Evolutionary conservation across 805 yeast species (phyloP), one percentile per base, ranked within the genome.

Genomic region (Starmerella cellae): DNA sequence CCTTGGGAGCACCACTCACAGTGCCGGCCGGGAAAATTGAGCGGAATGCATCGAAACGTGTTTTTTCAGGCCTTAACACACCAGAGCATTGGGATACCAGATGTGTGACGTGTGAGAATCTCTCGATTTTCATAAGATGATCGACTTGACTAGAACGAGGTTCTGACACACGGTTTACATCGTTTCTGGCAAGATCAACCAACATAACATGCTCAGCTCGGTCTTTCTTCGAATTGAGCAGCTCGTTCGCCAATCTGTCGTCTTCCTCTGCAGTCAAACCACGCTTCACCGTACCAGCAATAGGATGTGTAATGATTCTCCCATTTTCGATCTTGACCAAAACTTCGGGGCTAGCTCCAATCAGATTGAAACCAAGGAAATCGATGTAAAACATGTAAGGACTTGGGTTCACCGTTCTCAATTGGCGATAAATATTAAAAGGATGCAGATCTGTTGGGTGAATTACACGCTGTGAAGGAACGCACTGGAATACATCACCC

Each of bases 1-100:
- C 94, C 63, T 91, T 91, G 43, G 99, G 99, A 2, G 99, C 97
- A 31, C 99, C 99, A 43, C 93, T 79, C 11, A 88, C 97, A 1
- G 99, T 91, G 35, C 99, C 99, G 1, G 98, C 98, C 18, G 99
- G 99, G 76, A 91, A 91, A 42, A 91, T 83, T 2, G 96, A 85
- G 60, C 98, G 74, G 65, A 91, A 85, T 0, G 98, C 98, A 65
- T 91, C 99, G 58, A 91, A 91, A 50, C 97, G 71, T 11, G 88
- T 78, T 66, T 83, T 79, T 46, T 73, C 96, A 0, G 68, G 63
- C 58, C 99, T 71, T 55, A 91, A 67, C 2, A 79, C 82, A 13
- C 99, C 99, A 47, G 93, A 79, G 18, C 88, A 96, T 62, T 88
- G 93, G 2, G 94, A 81, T 2, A 88, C 95, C 53, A 91, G 68